Evolutionary conservation across 2,329 filamentous ascomycete genomes (phyloP).

Genomic region (Hymenoscyphus scutula): DNA sequence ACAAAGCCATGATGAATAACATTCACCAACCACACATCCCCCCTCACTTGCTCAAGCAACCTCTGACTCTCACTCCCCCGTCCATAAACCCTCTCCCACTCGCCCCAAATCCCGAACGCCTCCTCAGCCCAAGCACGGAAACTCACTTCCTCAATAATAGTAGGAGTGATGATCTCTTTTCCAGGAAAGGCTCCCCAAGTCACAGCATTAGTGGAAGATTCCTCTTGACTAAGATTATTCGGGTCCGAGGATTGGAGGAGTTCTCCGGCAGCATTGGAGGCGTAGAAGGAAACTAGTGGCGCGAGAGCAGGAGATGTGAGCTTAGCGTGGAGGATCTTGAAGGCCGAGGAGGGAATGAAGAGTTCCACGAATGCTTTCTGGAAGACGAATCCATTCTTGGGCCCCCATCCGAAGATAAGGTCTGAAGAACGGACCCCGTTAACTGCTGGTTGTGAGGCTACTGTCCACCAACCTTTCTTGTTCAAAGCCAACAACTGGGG

Average conservation of each 20-base stretch:
- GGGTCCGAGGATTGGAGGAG: constrained; percentile 66
- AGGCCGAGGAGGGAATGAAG: constrained; percentile 76
- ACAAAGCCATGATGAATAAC: constrained; percentile 80
- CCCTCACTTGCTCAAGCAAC: constrained; percentile 64
- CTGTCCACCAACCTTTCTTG: constrained; percentile 86
- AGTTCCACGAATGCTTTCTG: constrained; percentile 98
- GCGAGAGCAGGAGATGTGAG: constrained; percentile 57
- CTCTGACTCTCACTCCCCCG: constrained; percentile 64
- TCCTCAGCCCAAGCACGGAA: constrained; percentile 95
- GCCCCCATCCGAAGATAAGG: constrained; percentile 87
- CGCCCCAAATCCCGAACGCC: constrained; percentile 90
- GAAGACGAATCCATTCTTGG: constrained; percentile 88
- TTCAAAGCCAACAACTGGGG: constrained; percentile 74
- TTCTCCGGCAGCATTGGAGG: constrained; percentile 73
- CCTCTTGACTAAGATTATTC: not conserved
- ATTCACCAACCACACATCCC: constrained; percentile 86
- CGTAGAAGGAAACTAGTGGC: constrained; percentile 81
- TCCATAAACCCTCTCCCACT: constrained; percentile 87
- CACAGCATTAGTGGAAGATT: constrained; percentile 83
- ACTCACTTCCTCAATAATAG: constrained; percentile 93
- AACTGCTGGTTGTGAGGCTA: constrained; percentile 91
- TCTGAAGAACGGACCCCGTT: constrained; percentile 79
- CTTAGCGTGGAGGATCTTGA: constrained; percentile 61
- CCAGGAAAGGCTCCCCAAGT: constrained; percentile 96
- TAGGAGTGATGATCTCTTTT: constrained; percentile 94